These are phyloP conservation scores for Arthrinium puccinioides DNA, from an alignment of 2,329 filamentous ascomycete species.

Conservation along the genomic window DNA sequence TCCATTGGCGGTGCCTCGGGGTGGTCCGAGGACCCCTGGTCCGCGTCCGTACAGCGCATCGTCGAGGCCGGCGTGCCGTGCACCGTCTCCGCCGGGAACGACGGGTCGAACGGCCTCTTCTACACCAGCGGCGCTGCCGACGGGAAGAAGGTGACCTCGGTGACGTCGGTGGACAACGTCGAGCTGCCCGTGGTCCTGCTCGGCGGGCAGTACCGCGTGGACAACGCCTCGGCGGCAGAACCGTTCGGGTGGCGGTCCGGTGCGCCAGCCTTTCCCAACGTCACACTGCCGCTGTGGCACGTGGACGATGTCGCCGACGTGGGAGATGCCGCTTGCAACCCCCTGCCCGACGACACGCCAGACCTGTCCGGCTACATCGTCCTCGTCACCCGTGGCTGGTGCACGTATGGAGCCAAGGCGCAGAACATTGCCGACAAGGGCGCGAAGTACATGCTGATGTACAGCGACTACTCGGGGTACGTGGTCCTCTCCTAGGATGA, in stretches of 20 bases:
- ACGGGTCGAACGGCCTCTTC: slow-evolving; percentile 38
- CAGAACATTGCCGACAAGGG: slow-evolving; percentile 45
- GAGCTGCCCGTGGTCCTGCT: slow-evolving; percentile 34
- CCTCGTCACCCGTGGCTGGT: slow-evolving; percentile 51
- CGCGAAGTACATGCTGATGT: slow-evolving; percentile 54
- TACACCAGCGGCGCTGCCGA: slow-evolving; percentile 41
- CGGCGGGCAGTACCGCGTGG: slow-evolving; percentile 32
- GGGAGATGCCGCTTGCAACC: slow-evolving; percentile 41
- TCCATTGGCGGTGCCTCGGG: slow-evolving; percentile 45
- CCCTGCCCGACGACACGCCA: slow-evolving; percentile 44
- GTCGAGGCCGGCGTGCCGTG: slow-evolving; percentile 46
- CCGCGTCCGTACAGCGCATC: slow-evolving; percentile 42
- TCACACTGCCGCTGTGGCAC: slow-evolving; percentile 42
- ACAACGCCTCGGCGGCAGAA: slow-evolving; percentile 17
- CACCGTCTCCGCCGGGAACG: slow-evolving; percentile 46
- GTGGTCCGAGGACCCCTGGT: slow-evolving; percentile 45
- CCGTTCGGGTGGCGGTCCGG: slow-evolving; percentile 39
- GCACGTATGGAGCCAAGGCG: slow-evolving; percentile 47
- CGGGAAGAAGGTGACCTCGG: slow-evolving; percentile 37
- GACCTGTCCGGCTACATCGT: slow-evolving; percentile 52
- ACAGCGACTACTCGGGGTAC: slow-evolving; percentile 48
- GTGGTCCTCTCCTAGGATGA: slow-evolving; percentile 18
- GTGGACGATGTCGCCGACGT: slow-evolving; percentile 41
- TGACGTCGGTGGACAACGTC: slow-evolving; percentile 43
- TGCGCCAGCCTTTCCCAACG: slow-evolving; percentile 34